Evolutionary conservation across 2,329 filamentous ascomycete genomes (phyloP), one percentile per base, ranked within the genome.

Genomic region (Akanthomyces dipterigenus): DNA sequence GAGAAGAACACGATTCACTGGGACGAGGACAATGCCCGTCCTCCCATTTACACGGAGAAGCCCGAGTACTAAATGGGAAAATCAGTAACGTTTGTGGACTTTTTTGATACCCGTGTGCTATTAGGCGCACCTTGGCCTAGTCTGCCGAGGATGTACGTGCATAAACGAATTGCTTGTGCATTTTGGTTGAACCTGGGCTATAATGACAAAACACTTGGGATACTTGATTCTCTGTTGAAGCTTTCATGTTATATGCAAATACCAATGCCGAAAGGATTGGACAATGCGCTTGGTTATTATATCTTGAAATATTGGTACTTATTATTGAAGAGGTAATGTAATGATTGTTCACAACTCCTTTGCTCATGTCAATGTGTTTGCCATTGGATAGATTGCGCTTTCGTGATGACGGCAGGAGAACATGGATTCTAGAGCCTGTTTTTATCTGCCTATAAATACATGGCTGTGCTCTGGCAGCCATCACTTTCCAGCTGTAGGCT

Each of bases 1-100:
- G 87, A 88, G 67, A 88, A 91, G 76, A 77, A 77, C 65, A 71
- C 75, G 26, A 70, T 78, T 12, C 65, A 70, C 26, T 79, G 77
- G 77, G 77, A 78, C 50, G 70, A 71, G 1, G 73, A 75, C 63
- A 71, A 67, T 22, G 75, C 76, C 18, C 72, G 77, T 62, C 77
- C 77, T 54, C 77, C 77, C 2, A 76, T 79, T 56, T 78, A 75
- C 72, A 71, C 69, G 8, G 76, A 78, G 69, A 79, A 78, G 73
- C 67, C 76, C 64, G 74, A 76, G 62, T 79, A 79, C 66, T 79
- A 76, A 67, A 65, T 20, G 20, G 9, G 11, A 48, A 8, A 5
- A 8, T 14, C 9, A 22, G 1, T 11, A 28, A 16, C 6, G 49
- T 31, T 34, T 63, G 43, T 51, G 24, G 60, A 20, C 26, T 61